Evolutionary conservation across 1,284 basidiomycete species (phyloP), one percentile per base, ranked within the genome.

Genomic region (Cryptococcus sp.): DNA sequence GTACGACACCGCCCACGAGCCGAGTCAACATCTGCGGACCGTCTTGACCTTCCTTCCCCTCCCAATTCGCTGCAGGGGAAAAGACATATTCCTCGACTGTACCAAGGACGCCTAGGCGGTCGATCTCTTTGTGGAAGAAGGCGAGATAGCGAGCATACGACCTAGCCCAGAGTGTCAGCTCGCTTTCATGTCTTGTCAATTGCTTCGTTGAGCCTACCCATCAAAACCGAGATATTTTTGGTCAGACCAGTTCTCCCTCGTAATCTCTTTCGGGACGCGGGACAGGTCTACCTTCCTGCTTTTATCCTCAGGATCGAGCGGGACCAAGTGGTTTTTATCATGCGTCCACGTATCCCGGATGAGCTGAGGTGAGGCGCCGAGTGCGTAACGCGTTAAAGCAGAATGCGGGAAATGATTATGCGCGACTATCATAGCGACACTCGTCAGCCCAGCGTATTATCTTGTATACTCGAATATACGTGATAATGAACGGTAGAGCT

Each of bases 331-430:
- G 5, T 11, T n/a, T 20, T 63, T 55, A 43, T 75, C 71, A 22
- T 64, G 54, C 23, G 57, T 61, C 66, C 69, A 75, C 35, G 66
- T 68, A 17, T 82, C 80, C 60, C 84, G 79, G 42, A 88, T 63
- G 13, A 85, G 77, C 17, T 79, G 75, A 0, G 83, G 68, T 1
- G 84, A 67, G 0, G 85, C 86, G 1, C 86, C 87, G 20, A 88
- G 73, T 58, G 88, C 84, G 64, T 88, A 88, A 53, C 71, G 85
- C 83, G 62, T 85, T 0, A 88, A 75, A 0, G 86, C 49, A 16
- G 66, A 69, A 58, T 75, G 66, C 3, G 56, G 38, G n/a, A 87
- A 77, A 71, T 88, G 87, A 67, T 88, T 88, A 68, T 89, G 86
- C 7, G 66, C 64, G 57, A 61, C 75, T 77, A 41, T 19, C 10